phyloP scores from a whole-genome alignment of 345 rosid genomes.

The Rhizophora mangle region DNA sequence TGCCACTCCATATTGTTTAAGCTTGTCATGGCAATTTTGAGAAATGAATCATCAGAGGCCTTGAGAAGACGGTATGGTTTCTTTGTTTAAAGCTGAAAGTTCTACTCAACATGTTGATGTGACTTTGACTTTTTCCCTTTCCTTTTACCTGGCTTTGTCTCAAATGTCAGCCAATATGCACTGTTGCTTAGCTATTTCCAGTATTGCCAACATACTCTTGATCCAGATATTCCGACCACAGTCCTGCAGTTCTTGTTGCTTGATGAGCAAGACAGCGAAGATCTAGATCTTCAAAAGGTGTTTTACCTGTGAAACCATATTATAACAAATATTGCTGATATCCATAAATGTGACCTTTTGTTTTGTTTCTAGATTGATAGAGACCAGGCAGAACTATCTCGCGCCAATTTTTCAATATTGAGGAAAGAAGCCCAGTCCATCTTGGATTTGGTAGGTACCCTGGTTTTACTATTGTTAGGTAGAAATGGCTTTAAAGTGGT shows the following conservation, averaged over 20 bases:
- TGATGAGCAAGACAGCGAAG: constrained; percentile 81
- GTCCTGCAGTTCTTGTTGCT: constrained; percentile 71
- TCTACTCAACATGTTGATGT: constrained; percentile 13
- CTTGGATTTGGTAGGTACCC: constrained; percentile 68
- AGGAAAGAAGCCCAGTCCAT: constrained; percentile 83
- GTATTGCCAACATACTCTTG: constrained; percentile 87
- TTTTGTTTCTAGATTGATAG: constrained; percentile 57
- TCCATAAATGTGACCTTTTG: constrained; percentile 6
- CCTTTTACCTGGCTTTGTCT: neutral
- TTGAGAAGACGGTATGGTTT: constrained; percentile 84
- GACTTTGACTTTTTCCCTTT: constrained; percentile 13
- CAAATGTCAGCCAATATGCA: constrained; percentile 68
- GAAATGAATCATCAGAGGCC: constrained; percentile 91
- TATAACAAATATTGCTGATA: neutral
- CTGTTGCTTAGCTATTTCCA: constrained; percentile 90
- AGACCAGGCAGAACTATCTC: constrained; percentile 87
- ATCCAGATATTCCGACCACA: constrained; percentile 75
- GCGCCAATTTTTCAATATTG: constrained; percentile 69
- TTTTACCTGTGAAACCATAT: constrained; percentile 18
- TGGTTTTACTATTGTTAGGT: neutral
- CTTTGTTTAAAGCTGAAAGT: constrained; percentile 13
- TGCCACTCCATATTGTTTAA: constrained; percentile 80
- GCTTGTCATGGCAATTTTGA: constrained; percentile 77
- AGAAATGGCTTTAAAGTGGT: constrained; percentile 2
- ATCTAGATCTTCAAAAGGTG: constrained; percentile 77